Evolutionary conservation across 2,329 filamentous ascomycete species (phyloP).

Genomic region (Arthrobotrys entomopaga): DNA sequence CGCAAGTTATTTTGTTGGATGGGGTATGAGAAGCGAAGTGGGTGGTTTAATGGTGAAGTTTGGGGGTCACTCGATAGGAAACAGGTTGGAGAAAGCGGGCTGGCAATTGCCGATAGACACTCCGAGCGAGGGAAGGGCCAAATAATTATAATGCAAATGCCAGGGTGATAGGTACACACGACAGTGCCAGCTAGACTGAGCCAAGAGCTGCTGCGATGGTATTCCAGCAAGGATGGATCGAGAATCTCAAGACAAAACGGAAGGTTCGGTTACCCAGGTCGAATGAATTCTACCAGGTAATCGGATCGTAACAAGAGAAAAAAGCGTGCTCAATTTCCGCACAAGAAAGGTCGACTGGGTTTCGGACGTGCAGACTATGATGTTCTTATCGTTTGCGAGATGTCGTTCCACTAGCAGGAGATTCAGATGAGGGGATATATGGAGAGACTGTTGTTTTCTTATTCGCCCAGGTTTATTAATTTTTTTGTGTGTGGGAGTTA

Average conservation of each 20-base stretch:
- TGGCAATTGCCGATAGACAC: conserved; percentile 52
- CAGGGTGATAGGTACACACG: conserved; percentile 50
- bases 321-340: conserved; percentile 52
- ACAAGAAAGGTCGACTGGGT: conserved; percentile 48
- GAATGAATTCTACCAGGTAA: conserved; percentile 55
- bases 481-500: conserved; percentile 29
- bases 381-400: conserved; percentile 49
- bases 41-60: conserved; percentile 32
- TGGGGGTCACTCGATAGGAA: conserved; percentile 45
- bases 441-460: conserved; percentile 36
- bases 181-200: conserved; percentile 10
- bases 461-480: conserved; percentile 30
- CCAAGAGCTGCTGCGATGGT: conserved; percentile 46
- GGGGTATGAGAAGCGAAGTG: conserved; percentile 37
- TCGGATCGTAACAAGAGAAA: conserved; percentile 50
- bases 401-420: conserved; percentile 29
- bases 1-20: conserved; percentile 53
- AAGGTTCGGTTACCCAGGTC: conserved; percentile 52
- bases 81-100: conserved; percentile 53
- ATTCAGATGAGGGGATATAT: conserved; percentile 48
- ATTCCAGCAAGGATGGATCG: conserved; percentile 47
- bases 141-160: conserved; percentile 30
- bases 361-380: conserved; percentile 48
- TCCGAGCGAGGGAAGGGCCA: conserved; percentile 18
- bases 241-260: conserved; percentile 52